These are phyloP conservation scores for Achaetomium macrosporum DNA, from an alignment of 2,329 filamentous ascomycete genomes.

Conservation along the genomic window DNA sequence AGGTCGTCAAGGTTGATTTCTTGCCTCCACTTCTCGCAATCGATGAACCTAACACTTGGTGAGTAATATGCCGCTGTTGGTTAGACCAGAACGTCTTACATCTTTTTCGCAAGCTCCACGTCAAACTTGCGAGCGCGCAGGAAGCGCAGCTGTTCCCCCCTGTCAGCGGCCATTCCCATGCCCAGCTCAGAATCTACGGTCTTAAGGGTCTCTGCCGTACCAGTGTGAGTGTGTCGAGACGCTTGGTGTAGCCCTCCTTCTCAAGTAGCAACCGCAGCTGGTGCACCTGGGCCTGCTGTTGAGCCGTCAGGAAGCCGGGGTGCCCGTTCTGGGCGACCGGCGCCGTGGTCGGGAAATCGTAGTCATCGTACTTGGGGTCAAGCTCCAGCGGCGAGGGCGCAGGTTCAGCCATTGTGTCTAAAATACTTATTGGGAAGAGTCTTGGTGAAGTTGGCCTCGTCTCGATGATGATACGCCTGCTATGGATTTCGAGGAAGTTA, in stretches of 20 bases:
- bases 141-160: conserved; percentile 63
- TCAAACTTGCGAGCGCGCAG: conserved; percentile 94
- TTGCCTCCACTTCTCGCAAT: conserved; percentile 86
- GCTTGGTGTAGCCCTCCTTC: conserved; percentile 71
- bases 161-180: conserved; percentile 8
- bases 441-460: not conserved
- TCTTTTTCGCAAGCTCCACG: conserved; percentile 73
- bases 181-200: not conserved
- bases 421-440: not conserved
- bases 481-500: not conserved
- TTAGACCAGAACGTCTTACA: conserved; percentile 52
- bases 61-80: not conserved
- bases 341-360: conserved; percentile 81
- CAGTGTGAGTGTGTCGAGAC: conserved; percentile 88
- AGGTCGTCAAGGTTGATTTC: conserved; percentile 79
- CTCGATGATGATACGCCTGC: not conserved
- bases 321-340: conserved; percentile 68
- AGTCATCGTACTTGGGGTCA: conserved; percentile 92
- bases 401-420: conserved; percentile 16
- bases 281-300: conserved; percentile 83
- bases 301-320: conserved; percentile 76
- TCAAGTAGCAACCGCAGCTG: conserved; percentile 84
- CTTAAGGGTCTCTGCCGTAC: conserved; percentile 41
- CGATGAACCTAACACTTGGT: conserved; percentile 64
- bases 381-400: conserved; percentile 43